Evolutionary conservation across 2,329 filamentous ascomycete genomes (phyloP), one percentile per base, ranked within the genome.

Genomic region (Aaosphaeria arxii): DNA sequence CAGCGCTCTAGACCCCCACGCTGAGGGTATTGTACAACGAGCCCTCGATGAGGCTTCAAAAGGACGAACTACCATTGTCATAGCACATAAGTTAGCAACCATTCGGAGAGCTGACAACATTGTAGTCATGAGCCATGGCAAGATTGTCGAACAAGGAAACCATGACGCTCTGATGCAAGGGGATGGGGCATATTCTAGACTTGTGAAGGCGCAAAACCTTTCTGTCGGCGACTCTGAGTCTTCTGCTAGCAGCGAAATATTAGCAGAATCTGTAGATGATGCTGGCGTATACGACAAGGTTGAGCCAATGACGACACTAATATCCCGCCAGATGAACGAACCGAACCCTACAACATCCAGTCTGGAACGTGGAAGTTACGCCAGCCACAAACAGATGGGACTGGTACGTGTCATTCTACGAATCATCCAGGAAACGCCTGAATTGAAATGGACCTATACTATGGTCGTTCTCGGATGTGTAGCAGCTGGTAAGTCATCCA

Each of bases 81-180:
- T 96, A 69, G 91, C 92, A 41, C 91, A 96, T 73, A 86, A 91
- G 58, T 77, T 96, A 7, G 95, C 89, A 1, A 96, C 91, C 7
- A 94, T 96, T 73, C 89, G 84, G 69, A 84, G 89, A 55, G 91
- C 91, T 0, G 87, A 96, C 69, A 95, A 95, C 63, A 96, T 96
- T 58, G 88, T 96, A n/a, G 91, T 95, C 56, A 90, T 96, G 84
- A 79, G 83, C 9, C 71, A 84, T 48, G 91, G 91, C 9, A 74
- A 77, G 11, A 92, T 96, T 51, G 78, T 95, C 11, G 92, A 96
- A 70, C 89, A 96, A 71, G 91, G 91, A 42, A 90, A 82, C 0
- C 91, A 96, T 66, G 81, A 90, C 50, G 78, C 86, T 7, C 79
- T 96, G 3, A 9, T 52, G 5, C 44, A 39, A 28, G 30, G 40